Evolutionary conservation across 1,139 yeast genomes (phyloP).

Genomic region (Geotrichum cucujoidarum): DNA sequence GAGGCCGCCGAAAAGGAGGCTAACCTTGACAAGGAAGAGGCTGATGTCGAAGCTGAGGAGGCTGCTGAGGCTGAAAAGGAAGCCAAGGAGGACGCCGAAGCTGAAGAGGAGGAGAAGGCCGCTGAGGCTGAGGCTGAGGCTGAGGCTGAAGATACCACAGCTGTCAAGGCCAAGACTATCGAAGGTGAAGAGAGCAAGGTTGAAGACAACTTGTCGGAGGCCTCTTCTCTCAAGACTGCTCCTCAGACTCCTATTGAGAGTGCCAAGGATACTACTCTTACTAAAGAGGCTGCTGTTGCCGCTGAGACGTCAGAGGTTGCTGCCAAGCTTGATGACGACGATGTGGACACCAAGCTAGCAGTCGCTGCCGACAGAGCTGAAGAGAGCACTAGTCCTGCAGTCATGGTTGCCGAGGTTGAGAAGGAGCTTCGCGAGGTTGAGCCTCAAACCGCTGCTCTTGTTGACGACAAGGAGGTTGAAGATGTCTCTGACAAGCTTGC

Average conservation of each 20-base stretch:
- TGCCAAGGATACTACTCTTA: neutral
- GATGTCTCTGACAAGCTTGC: constrained; percentile 1
- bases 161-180: no score
- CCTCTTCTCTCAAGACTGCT: neutral
- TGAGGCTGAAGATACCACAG: no score
- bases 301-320: constrained; percentile 4
- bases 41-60: constrained; percentile 14
- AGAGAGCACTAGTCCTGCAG: neutral
- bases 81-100: neutral
- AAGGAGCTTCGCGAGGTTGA: constrained; percentile 9
- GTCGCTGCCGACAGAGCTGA: neutral
- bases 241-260: neutral
- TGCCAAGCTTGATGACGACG: constrained; percentile 26
- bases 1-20: constrained; percentile 10
- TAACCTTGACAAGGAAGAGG: constrained; percentile 9
- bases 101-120: constrained; percentile 8
- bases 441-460: constrained; percentile 30
- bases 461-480: no score
- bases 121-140: constrained; percentile 25
- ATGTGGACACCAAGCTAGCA: constrained; percentile 20
- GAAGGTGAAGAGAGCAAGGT: no score
- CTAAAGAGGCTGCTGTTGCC: neutral
- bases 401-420: constrained; percentile 25
- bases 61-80: constrained; percentile 8
- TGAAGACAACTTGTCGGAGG: neutral